Evolutionary conservation across 2,329 filamentous ascomycete genomes (phyloP).

Genomic region (Chaetoscypha palmicola): DNA sequence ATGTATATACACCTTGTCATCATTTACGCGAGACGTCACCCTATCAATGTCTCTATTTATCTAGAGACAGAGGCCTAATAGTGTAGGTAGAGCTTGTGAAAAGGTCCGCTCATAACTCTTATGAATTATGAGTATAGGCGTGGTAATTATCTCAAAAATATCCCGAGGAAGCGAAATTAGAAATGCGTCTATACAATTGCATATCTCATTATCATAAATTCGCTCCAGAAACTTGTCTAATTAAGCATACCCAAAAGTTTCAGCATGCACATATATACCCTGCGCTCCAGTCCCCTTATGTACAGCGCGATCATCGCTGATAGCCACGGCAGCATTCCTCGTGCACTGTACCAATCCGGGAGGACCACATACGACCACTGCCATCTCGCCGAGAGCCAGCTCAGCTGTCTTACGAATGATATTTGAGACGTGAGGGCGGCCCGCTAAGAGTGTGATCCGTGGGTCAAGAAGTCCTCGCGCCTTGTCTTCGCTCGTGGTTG

Average conservation of each 20-base stretch:
- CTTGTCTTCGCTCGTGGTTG: slow-evolving; percentile 8
- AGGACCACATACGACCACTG: slow-evolving; percentile 56
- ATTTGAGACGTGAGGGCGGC: slow-evolving; percentile 43
- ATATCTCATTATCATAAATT: not conserved
- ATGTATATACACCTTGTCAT: no score
- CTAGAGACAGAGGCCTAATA: no score
- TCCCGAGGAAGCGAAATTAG: no score
- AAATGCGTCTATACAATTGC: no score
- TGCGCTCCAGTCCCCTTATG: slow-evolving; percentile 59
- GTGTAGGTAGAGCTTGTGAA: no score
- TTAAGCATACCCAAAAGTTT: slow-evolving; percentile 46
- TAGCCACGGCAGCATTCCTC: slow-evolving; percentile 43
- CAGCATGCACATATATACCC: slow-evolving; percentile 53
- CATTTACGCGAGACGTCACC: no score
- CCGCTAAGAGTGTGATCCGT: slow-evolving; percentile 32
- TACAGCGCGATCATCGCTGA: slow-evolving; percentile 59
- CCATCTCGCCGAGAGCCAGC: slow-evolving; percentile 53
- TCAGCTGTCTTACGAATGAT: slow-evolving; percentile 51
- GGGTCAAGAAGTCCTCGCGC: not conserved
- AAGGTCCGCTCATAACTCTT: no score
- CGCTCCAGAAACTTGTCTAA: not conserved
- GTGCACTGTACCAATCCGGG: slow-evolving; percentile 47
- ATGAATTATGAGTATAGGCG: no score
- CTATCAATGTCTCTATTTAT: no score
- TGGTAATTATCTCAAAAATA: no score